phyloP scores from a whole-genome alignment of 495 filamentous ascomycete genomes.

The Saxophila tyrrhenica region DNA sequence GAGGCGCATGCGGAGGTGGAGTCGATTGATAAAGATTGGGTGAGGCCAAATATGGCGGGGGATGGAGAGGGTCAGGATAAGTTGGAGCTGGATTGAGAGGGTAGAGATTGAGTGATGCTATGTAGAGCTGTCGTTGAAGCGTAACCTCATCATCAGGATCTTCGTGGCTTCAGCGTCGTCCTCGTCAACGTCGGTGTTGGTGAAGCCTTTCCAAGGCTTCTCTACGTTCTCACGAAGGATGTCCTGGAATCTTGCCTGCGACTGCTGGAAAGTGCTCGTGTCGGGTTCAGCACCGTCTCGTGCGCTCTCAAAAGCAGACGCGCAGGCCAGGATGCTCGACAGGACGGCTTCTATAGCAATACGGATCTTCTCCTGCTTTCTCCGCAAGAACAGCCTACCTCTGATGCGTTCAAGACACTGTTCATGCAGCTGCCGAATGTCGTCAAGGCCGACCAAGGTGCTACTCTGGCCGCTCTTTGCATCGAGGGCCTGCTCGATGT shows the following conservation, averaged over 20 bases:
- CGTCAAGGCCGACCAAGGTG: conserved; percentile 45
- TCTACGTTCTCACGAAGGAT: conserved; percentile 1
- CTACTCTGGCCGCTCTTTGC: not conserved
- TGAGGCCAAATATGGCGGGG: not conserved
- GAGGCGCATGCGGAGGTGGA: conserved; percentile 27
- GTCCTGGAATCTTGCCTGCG: not conserved
- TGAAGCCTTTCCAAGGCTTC: not conserved
- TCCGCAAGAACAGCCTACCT: conserved; percentile 57
- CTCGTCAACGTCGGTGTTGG: not conserved
- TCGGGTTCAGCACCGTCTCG: not conserved
- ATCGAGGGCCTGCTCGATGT: conserved; percentile 40
- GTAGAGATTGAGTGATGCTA: no score
- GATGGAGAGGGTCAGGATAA: not conserved
- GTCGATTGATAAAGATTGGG: not conserved
- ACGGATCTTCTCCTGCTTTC: conserved; percentile 58
- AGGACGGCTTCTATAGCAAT: conserved; percentile 71
- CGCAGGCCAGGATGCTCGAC: conserved; percentile 43
- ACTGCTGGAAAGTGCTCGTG: not conserved
- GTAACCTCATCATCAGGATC: conserved; percentile 3
- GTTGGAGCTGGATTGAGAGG: conserved; percentile 1
- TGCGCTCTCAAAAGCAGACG: not conserved
- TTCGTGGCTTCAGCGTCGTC: conserved; percentile 1
- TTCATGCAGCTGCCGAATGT: conserved; percentile 61
- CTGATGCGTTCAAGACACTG: conserved; percentile 68
- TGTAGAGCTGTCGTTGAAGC: conserved; percentile 3